These are phyloP conservation scores for Gossypium arboreum DNA, from an alignment of 345 rosid genomes.

Conservation along the genomic window DNA sequence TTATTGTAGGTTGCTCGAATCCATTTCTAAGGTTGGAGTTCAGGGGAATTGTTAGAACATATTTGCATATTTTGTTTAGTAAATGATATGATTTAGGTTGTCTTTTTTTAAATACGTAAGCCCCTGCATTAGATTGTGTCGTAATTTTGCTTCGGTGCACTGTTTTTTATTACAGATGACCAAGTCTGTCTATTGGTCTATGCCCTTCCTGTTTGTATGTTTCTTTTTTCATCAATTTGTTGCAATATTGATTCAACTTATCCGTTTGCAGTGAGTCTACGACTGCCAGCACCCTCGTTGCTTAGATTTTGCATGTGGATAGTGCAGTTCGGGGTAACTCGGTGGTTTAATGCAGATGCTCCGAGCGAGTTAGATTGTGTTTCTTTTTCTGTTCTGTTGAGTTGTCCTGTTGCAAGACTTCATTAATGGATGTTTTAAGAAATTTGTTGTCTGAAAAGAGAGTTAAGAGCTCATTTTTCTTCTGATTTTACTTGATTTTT, in stretches of 20 bases:
- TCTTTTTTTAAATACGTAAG: not conserved
- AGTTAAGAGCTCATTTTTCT: not conserved
- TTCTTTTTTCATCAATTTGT: not conserved
- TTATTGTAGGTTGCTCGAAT: not conserved
- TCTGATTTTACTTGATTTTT: not conserved
- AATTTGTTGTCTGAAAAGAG: not conserved
- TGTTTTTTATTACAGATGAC: not conserved
- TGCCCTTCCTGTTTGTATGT: not conserved
- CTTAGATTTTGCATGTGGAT: constrained; percentile 19
- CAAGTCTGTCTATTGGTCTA: too few relatives aligned
- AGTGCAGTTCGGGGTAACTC: not conserved
- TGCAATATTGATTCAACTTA: not conserved
- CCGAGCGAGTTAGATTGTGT: not conserved
- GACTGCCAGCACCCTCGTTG: constrained; percentile 57
- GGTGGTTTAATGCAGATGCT: not conserved
- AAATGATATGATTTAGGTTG: not conserved
- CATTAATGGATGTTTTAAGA: constrained; percentile 3
- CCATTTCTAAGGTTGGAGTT: not conserved
- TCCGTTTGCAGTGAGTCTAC: constrained; percentile 44
- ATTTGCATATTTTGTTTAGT: not conserved
- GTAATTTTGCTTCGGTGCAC: not conserved
- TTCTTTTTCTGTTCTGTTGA: not conserved
- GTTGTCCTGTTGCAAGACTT: not conserved
- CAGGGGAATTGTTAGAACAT: not conserved
- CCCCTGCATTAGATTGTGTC: not conserved